Conservation (phyloP, 2,329 filamentous ascomycete species). For the Cadophora sp. region DNA sequence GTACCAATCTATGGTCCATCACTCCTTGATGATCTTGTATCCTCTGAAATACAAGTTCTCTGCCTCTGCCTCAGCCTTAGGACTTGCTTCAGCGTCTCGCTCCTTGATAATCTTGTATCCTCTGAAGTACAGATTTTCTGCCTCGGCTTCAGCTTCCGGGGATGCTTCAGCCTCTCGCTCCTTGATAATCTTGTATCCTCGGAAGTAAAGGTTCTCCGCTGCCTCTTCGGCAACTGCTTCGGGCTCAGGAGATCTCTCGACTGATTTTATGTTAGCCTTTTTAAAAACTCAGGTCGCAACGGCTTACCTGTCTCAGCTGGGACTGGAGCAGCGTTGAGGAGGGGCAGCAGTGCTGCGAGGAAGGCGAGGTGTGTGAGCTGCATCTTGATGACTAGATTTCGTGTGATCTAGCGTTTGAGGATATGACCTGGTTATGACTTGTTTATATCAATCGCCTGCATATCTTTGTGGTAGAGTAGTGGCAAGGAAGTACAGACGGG, state of each 20-base stretch:
- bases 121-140: not conserved
- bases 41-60: no score
- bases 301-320: conserved; percentile 1
- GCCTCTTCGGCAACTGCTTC: not conserved
- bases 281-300: not conserved
- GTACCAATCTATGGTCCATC: no score
- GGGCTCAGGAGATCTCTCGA: not conserved
- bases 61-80: no score
- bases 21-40: no score
- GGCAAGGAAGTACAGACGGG: no score
- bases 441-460: no score
- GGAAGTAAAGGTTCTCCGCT: conserved; percentile 3
- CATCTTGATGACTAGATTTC: not conserved
- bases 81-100: no score
- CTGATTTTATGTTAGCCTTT: not conserved
- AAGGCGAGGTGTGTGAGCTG: not conserved
- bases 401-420: no score
- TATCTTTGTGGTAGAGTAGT: no score
- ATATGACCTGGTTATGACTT: no score
- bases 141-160: not conserved
- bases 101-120: conserved; percentile 6
- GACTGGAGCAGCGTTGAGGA: not conserved
- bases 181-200: conserved; percentile 1
- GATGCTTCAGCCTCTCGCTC: not conserved
- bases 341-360: not conserved